phyloP scores from a whole-genome alignment of 1,284 basidiomycete genomes.

The Puccinia brachypodii region DNA sequence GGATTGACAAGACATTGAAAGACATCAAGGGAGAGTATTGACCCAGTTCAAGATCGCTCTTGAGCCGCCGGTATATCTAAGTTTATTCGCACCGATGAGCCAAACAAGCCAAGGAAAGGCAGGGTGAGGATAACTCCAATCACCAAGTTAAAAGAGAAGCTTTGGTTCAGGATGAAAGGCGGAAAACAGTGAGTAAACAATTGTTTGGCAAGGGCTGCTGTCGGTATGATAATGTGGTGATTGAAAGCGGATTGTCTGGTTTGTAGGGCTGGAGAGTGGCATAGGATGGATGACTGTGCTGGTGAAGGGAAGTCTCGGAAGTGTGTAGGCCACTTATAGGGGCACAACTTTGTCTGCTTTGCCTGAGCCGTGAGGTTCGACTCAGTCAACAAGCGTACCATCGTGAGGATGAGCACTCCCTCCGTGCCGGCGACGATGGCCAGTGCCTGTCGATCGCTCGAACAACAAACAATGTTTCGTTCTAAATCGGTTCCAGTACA shows the following conservation, averaged over 20 bases:
- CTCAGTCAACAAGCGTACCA: not conserved
- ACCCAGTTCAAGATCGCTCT: not conserved
- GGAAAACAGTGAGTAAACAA: not conserved
- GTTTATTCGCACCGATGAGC: too few species aligned
- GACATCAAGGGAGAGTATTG: not conserved
- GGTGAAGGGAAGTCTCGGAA: not conserved
- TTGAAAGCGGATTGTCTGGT: not conserved
- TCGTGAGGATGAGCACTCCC: not conserved
- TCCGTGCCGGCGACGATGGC: not conserved
- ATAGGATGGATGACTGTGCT: too few species aligned
- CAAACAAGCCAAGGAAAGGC: not conserved
- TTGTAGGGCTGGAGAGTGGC: not conserved
- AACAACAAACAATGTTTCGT: not conserved
- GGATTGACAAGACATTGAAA: not conserved
- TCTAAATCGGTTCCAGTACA: not conserved
- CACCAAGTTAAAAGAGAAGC: too few species aligned
- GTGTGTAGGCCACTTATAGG: not conserved
- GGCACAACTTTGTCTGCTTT: not conserved
- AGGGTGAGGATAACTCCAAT: too few species aligned
- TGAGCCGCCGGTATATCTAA: too few species aligned
- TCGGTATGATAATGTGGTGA: not conserved
- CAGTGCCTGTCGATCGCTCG: not conserved
- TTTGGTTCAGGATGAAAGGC: not conserved
- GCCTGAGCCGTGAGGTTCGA: too few species aligned
- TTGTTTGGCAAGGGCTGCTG: not conserved